Conservation (phyloP, 176 grass and related monocot species). For the Cymbopogon citratus region DNA sequence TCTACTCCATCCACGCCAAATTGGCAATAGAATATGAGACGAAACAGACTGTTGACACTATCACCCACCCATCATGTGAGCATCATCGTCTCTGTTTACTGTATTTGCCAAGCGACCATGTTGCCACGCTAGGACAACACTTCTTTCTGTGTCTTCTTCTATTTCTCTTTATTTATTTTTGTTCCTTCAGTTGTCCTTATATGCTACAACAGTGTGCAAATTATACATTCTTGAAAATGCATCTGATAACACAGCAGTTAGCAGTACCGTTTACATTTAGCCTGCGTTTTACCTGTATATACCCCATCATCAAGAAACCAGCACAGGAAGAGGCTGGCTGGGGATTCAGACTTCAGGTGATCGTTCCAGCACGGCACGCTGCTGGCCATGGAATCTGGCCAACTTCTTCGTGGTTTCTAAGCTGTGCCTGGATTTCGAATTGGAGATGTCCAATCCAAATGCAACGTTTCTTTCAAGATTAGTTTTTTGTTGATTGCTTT, state of each 20-base stretch:
- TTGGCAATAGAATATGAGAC: background rate
- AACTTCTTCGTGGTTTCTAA: background rate
- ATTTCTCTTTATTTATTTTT: background rate
- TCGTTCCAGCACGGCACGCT: constrained; percentile 3
- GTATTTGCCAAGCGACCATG: constrained; percentile 23
- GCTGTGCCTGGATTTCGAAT: background rate
- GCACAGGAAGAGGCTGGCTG: background rate
- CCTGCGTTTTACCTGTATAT: background rate
- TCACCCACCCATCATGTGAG: constrained; percentile 16
- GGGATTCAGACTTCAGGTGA: background rate
- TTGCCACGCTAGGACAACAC: background rate
- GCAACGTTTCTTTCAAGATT: constrained; percentile 9
- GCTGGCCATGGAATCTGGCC: background rate
- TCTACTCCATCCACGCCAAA: constrained; percentile 1
- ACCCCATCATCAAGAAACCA: background rate
- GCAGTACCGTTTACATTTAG: background rate
- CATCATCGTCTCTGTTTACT: constrained; percentile 6
- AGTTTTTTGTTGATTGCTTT: background rate
- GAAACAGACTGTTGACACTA: background rate
- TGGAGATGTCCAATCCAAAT: background rate
- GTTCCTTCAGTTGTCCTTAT: background rate
- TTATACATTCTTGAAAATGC: background rate
- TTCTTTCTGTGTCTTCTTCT: background rate
- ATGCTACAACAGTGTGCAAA: background rate
- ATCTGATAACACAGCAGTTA: background rate